phyloP scores from a whole-genome alignment of 192 early-diverging fungal genomes.

The Martensiomyces pterosporus region DNA sequence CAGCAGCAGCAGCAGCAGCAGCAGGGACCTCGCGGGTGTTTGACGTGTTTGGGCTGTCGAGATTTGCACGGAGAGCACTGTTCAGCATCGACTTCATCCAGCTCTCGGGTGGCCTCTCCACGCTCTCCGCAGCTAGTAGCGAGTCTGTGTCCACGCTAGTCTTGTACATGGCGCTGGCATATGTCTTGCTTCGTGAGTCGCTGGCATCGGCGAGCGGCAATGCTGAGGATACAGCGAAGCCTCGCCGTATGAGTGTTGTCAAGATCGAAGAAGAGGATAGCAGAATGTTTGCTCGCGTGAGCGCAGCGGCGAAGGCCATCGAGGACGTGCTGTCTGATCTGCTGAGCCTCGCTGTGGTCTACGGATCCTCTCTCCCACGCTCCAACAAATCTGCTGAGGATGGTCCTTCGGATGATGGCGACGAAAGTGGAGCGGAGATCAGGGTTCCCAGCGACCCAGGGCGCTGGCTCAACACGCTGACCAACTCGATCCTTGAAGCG shows the following conservation, averaged over 20 bases:
- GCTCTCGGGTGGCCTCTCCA: slow-evolving; percentile 2
- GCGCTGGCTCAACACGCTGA: slow-evolving; percentile 21
- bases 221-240: not conserved
- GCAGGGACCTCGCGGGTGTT: slow-evolving; percentile 1
- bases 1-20: not conserved
- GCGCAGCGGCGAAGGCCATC: slow-evolving; percentile 12
- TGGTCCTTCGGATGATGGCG: not conserved
- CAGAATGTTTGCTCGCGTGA: slow-evolving; percentile 8
- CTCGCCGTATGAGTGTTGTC: slow-evolving; percentile 7
- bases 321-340: slow-evolving; percentile 24
- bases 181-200: slow-evolving; percentile 33
- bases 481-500: not conserved
- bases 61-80: slow-evolving; percentile 32
- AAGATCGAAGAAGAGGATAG: slow-evolving; percentile 4
- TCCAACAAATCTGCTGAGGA: not conserved
- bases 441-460: slow-evolving; percentile 14
- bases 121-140: not conserved
- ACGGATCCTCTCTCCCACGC: slow-evolving; percentile 6
- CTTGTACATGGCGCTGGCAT: slow-evolving; percentile 28
- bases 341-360: slow-evolving; percentile 11
- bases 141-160: slow-evolving; percentile 6
- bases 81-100: slow-evolving; percentile 29
- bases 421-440: not conserved
- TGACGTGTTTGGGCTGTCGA: slow-evolving; percentile 23
- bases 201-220: slow-evolving; percentile 6